Percentiles rank a stretch among this genome's conserved stretches.
These are phyloP conservation scores for Beauveria australis DNA, from an alignment of 2,329 filamentous ascomycete species.

Conservation along the genomic window DNA sequence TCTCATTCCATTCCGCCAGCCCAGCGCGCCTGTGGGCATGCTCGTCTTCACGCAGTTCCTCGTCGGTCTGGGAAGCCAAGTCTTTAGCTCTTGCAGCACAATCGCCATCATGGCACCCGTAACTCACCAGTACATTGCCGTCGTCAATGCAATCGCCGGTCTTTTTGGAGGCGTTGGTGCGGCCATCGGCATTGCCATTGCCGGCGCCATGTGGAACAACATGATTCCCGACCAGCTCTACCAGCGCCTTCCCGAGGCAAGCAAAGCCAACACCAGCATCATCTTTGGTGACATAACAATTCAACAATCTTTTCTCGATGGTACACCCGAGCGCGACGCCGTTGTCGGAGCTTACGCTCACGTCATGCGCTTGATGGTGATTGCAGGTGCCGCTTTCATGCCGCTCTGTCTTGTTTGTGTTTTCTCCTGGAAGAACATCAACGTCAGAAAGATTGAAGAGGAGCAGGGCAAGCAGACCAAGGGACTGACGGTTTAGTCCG, in stretches of 20 bases:
- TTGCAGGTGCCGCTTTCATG: constrained; percentile 29
- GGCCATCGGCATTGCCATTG: constrained; percentile 48
- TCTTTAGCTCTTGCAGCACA: constrained; percentile 37
- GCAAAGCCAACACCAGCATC: constrained; percentile 23
- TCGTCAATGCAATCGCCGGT: constrained; percentile 48
- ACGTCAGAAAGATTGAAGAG: constrained; percentile 29
- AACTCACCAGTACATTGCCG: constrained; percentile 47
- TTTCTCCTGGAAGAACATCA: constrained; percentile 31
- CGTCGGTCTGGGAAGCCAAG: constrained; percentile 36
- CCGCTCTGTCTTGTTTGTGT: constrained; percentile 27
- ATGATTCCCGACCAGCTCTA: constrained; percentile 35
- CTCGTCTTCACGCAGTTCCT: constrained; percentile 51
- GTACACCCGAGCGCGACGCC: constrained; percentile 40
- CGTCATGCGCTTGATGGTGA: constrained; percentile 32
- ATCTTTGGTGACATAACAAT: constrained; percentile 42
- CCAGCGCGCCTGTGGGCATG: constrained; percentile 30
- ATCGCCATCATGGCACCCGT: constrained; percentile 50
- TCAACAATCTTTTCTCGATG: constrained; percentile 41
- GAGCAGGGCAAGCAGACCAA: constrained; percentile 21
- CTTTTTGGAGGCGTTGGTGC: constrained; percentile 52
- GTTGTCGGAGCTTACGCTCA: constrained; percentile 49
- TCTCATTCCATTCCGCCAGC: constrained; percentile 34
- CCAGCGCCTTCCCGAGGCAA: constrained; percentile 33
- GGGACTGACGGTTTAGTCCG: not conserved
- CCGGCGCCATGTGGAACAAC: constrained; percentile 54